Evolutionary conservation across 768 basidiomycete species (phyloP), one percentile per base, ranked within the genome.

Genomic region (Paxillus ammoniavirescens): DNA sequence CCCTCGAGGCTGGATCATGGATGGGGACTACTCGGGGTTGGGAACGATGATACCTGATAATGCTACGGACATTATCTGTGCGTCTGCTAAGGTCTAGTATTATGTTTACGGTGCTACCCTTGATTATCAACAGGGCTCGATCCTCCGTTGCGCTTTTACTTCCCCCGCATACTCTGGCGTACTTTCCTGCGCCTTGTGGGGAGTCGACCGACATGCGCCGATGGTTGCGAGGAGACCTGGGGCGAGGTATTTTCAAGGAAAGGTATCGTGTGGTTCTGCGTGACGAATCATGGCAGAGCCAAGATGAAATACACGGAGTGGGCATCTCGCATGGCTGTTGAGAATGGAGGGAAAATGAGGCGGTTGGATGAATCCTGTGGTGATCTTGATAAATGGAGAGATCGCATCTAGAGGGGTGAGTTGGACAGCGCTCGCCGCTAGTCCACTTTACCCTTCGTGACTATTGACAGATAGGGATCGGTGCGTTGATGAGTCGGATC

Each of bases 81-180:
- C 43, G 75, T 68, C n/a, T 30, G 36, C 17, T 49, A 26, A 26
- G 26, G 26, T 8, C 42, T 37, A 2, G 36, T 18, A 10, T n/a
- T 14, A 35, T 37, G 17, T 23, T 42, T 7, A 12, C 31, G 21
- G 42, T 30, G 23, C 13, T 23, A n/a, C 37, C 26, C 56, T 38
- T 17, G 14, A 14, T 30, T 3, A 6, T 30, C 8, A 7, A 56
- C 36, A 88, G 86, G 87, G 87, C 70, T 88, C 18, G 85, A 87
- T 58, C 84, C 85, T 8, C 87, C 86, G 12, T 68, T 87, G 33
- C 15, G 71, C 8, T 65, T 80, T 9, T 88, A 87, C 69, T 74
- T 87, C 50, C 83, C 86, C 18, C 82, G 86, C 14, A 59, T 86
- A 23, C 61, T 79, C 54, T 57, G 72, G 50, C 75, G 86, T 44